Conservation (phyloP, 371 early-diverging fungal species). For the Amoeboaphelidium occidentale region DNA sequence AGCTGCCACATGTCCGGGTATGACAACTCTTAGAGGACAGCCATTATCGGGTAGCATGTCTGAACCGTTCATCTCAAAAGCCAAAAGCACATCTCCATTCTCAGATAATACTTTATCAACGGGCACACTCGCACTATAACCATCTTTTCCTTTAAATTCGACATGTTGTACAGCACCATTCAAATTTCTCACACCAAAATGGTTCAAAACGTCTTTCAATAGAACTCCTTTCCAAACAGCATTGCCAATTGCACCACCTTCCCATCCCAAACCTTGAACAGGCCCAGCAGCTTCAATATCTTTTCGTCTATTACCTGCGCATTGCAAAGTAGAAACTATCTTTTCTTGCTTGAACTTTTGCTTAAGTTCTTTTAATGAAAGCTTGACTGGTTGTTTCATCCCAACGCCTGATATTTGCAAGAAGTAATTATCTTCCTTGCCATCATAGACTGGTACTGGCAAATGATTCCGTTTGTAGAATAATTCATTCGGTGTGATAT, state of each 20-base stretch:
- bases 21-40: background rate
- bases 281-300: background rate
- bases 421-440: background rate
- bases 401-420: background rate
- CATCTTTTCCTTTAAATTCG: conserved; percentile 1
- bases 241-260: conserved; percentile 1
- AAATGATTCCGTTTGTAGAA: conserved; percentile 7
- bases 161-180: background rate
- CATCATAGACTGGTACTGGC: background rate
- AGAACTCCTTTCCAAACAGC: conserved; percentile 1
- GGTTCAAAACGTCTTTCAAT: background rate
- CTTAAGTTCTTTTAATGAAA: background rate
- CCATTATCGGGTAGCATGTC: conserved; percentile 1
- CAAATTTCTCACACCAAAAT: background rate
- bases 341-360: background rate
- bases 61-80: background rate
- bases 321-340: background rate
- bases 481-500: conserved; percentile 14
- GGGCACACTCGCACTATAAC: background rate
- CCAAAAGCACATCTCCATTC: background rate
- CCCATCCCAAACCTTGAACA: conserved; percentile 1
- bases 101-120: background rate
- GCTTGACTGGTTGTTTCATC: background rate
- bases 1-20: conserved; percentile 3
- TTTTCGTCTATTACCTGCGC: conserved; percentile 1